Evolutionary conservation across 2,329 filamentous ascomycete species (phyloP), one percentile per base, ranked within the genome.

Genomic region (Juglanconis oblonga): DNA sequence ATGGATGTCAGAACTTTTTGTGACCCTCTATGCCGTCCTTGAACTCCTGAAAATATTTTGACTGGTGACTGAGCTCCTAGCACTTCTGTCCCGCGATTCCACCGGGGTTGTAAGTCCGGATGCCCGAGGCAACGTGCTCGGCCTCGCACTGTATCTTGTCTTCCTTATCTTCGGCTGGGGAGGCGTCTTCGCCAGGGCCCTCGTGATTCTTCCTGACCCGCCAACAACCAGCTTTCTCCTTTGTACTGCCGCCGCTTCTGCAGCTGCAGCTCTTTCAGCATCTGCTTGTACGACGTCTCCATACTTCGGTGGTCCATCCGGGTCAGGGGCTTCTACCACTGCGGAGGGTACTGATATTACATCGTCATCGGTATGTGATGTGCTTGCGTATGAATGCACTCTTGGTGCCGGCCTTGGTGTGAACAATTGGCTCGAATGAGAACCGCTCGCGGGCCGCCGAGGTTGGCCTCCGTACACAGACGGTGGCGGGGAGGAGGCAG

Each of bases 281-380:
- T 57, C 55, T 5, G 47, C 55, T 29, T 57, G 55, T 11, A 57
- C 48, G 2, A 57, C 55, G 31, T 57, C 55, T 44, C 55, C 55
- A 14, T 57, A 57, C 33, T 57, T 57, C 7, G 55, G 55, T 35
- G 55, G 55, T 51, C 42, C 55, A 5, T 57, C 55, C 10, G 55
- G 55, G 14, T 57, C 47, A 7, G 50, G 17, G 17, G 40, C 47
- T 14, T 57, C 55, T 24, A 47, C 50, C n/a, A 57, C 55, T 7
- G 55, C 55, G 29, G 42, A 35, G 13, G 51, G 55, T 7, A 31
- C 47, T 29, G 55, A 51, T 29, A 45, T 57, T 32, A 57, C 51
- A 35, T 57, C 55, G 9, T 57, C 55, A 35, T 57, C 55, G 36
- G 47, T 57, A 17, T 57, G 45, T 1, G 47, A 11, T 3, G 47